phyloP scores from a whole-genome alignment of 331 rosid genomes.

The Acacia concinna region DNA sequence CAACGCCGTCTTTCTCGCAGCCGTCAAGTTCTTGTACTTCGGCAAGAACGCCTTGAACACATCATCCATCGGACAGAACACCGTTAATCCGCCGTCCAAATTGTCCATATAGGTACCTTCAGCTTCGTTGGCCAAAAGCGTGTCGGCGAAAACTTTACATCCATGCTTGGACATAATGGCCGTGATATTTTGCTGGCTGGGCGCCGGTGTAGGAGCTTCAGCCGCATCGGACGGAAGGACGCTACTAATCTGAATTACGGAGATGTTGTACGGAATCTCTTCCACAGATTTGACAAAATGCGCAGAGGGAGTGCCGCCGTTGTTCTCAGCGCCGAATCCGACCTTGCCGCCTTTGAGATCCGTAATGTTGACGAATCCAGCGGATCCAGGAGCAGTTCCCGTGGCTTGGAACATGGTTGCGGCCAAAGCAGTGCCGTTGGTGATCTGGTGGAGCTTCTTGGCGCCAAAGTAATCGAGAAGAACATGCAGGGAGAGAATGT shows the following conservation, averaged over 20 bases:
- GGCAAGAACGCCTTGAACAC: constrained; percentile 75
- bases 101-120: constrained; percentile 41
- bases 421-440: constrained; percentile 83
- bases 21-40: constrained; percentile 72
- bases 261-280: constrained; percentile 75
- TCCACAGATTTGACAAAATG: constrained; percentile 64
- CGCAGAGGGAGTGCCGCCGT: constrained; percentile 53
- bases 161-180: constrained; percentile 77
- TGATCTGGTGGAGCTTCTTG: constrained; percentile 97
- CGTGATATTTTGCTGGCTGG: constrained; percentile 62
- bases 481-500: constrained; percentile 88
- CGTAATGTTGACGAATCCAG: constrained; percentile 91
- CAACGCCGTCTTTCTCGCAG: constrained; percentile 51
- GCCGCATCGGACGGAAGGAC: constrained; percentile 67
- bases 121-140: constrained; percentile 55
- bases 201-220: constrained; percentile 78
- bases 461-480: constrained; percentile 91
- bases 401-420: constrained; percentile 90
- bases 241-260: constrained; percentile 72
- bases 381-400: constrained; percentile 72
- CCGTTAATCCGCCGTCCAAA: constrained; percentile 63
- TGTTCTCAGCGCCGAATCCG: constrained; percentile 64
- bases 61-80: constrained; percentile 78
- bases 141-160: constrained; percentile 75
- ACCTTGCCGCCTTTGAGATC: constrained; percentile 82